A percentile compares a stretch with the other conserved stretches of the same genome.
Evolutionary conservation across 345 rosid genomes (phyloP).

Genomic region (Tarenaya hassleriana): DNA sequence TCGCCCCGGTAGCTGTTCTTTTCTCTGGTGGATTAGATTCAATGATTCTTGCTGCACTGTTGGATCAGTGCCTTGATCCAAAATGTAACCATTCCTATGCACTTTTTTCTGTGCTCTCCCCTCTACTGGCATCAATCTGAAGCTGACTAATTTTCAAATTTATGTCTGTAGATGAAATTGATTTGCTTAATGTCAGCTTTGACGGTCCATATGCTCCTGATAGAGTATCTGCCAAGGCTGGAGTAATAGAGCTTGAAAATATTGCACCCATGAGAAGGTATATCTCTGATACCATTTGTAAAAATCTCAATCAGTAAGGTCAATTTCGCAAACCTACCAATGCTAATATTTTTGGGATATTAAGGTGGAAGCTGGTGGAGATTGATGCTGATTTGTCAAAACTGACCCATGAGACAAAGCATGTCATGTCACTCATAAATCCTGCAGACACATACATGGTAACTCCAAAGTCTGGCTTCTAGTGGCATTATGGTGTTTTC

Average conservation of each 20-base stretch:
- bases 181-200: slow-evolving; percentile 86
- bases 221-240: slow-evolving; percentile 75
- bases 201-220: slow-evolving; percentile 90
- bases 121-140: neutral
- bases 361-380: slow-evolving; percentile 93
- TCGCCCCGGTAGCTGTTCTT: slow-evolving; percentile 72
- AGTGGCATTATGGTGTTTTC: neutral
- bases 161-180: slow-evolving; percentile 61
- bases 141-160: slow-evolving; percentile 6
- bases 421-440: slow-evolving; percentile 70
- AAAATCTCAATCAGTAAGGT: neutral
- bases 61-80: slow-evolving; percentile 71
- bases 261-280: slow-evolving; percentile 79
- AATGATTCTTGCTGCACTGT: slow-evolving; percentile 84
- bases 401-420: slow-evolving; percentile 59
- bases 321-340: neutral
- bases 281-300: neutral
- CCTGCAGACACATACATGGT: slow-evolving; percentile 95
- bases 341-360: slow-evolving; percentile 16
- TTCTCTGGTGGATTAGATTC: slow-evolving; percentile 98
- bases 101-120: neutral
- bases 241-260: slow-evolving; percentile 59
- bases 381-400: slow-evolving; percentile 76
- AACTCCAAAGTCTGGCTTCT: slow-evolving; percentile 17
- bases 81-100: slow-evolving; percentile 37